A percentile compares a stretch with the other conserved stretches of the same genome.
phyloP scores from a whole-genome alignment of 257 asterid genomes.

The Solanum infundibuliforme region DNA sequence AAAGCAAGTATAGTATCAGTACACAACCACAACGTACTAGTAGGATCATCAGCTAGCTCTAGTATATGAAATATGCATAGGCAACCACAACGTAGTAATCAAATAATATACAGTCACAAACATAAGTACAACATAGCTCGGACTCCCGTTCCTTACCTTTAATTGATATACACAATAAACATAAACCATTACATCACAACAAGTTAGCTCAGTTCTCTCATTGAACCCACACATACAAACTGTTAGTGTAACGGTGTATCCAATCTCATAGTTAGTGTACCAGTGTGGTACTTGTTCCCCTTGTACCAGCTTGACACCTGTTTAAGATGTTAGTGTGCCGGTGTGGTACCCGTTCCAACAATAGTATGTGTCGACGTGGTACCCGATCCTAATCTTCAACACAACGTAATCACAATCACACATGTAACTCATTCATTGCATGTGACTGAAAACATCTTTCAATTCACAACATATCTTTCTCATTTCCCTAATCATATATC shows the following conservation, averaged over 20 bases:
- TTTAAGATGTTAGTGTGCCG: neutral
- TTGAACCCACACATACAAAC: neutral
- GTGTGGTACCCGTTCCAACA: neutral
- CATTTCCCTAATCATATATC: neutral
- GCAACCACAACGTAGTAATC: neutral
- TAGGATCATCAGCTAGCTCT: no score
- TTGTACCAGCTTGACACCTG: neutral
- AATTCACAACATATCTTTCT: neutral
- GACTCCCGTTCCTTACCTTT: accelerated
- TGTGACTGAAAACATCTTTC: neutral
- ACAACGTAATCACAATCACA: neutral
- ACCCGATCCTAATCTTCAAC: neutral
- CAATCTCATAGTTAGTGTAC: neutral
- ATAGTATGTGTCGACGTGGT: neutral
- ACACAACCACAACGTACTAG: neutral
- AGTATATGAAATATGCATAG: neutral
- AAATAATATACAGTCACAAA: neutral
- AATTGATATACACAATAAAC: neutral
- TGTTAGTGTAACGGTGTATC: neutral
- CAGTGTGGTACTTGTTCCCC: accelerated
- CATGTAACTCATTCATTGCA: neutral
- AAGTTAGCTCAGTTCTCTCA: neutral
- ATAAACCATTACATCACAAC: neutral
- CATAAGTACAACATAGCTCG: neutral
- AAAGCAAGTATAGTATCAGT: neutral